Conservation (phyloP, 2,329 filamentous ascomycete species). For the Microsporum canis region DNA sequence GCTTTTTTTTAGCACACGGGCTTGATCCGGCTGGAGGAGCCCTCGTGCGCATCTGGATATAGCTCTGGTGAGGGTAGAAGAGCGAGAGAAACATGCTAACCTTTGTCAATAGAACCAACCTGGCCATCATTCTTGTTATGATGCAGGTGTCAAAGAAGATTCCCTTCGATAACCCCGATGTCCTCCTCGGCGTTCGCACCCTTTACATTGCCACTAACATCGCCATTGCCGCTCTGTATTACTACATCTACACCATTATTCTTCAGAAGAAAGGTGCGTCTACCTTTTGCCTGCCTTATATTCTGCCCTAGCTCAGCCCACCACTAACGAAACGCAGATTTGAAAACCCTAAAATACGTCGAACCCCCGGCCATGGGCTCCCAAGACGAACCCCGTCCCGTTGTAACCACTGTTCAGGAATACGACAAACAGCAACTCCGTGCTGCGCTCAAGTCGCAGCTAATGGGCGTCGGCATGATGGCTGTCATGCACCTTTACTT, state of each 20-base stretch:
- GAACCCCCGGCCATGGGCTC: conserved; percentile 90
- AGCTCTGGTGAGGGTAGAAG: background rate
- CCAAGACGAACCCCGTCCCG: conserved; percentile 85
- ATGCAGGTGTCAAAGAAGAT: conserved; percentile 97
- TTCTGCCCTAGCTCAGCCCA: background rate
- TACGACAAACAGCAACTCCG: conserved; percentile 85
- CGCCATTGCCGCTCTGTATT: conserved; percentile 72
- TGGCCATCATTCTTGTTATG: conserved; percentile 90
- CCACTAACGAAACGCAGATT: conserved; percentile 48
- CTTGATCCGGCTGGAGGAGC: background rate
- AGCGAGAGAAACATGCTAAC: background rate
- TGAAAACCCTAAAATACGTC: conserved; percentile 97
- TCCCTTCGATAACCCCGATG: conserved; percentile 78
- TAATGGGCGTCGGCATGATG: conserved; percentile 98
- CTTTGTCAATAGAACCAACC: conserved; percentile 59
- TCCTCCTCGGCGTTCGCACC: conserved; percentile 52
- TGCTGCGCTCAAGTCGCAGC: conserved; percentile 72
- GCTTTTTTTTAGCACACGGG: background rate
- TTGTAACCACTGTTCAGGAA: conserved; percentile 90
- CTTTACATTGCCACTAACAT: conserved; percentile 62
- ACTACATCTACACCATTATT: conserved; percentile 74
- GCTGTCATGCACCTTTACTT: conserved; percentile 97
- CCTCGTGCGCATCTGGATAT: background rate
- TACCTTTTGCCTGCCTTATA: background rate
- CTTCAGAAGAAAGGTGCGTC: conserved; percentile 90